These are phyloP conservation scores for Neonectria sp. DNA, from an alignment of 2,329 filamentous ascomycete genomes.

Conservation along the genomic window DNA sequence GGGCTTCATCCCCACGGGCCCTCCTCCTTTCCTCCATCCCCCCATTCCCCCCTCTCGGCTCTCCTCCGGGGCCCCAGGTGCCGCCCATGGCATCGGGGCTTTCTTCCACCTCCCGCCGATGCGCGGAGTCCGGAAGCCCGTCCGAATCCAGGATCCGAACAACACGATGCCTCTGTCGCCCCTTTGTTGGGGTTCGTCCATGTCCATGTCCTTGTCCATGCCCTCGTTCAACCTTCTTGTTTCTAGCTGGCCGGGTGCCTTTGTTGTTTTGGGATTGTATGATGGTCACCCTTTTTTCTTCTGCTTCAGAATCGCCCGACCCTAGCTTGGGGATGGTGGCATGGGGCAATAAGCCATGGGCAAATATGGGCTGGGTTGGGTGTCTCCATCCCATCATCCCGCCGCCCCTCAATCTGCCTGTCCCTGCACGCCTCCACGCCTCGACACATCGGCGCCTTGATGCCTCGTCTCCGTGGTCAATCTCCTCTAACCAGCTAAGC, in stretches of 20 bases:
- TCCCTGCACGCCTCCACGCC: slow-evolving; percentile 3
- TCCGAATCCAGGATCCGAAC: slow-evolving; percentile 24
- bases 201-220: slow-evolving; percentile 17
- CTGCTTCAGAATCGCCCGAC: background rate
- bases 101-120: slow-evolving; percentile 23
- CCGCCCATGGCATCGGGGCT: slow-evolving; percentile 26
- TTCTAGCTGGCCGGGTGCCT: background rate
- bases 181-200: slow-evolving; percentile 13
- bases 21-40: background rate
- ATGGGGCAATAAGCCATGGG: background rate
- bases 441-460: background rate
- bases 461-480: slow-evolving; percentile 18
- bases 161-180: slow-evolving; percentile 11
- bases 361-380: slow-evolving; percentile 15
- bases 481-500: slow-evolving; percentile 19
- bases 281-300: slow-evolving; percentile 9
- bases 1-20: slow-evolving; percentile 1
- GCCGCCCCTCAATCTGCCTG: slow-evolving; percentile 17
- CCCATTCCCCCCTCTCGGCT: slow-evolving; percentile 31
- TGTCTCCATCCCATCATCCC: slow-evolving; percentile 26
- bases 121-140: slow-evolving; percentile 23
- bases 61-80: slow-evolving; percentile 35
- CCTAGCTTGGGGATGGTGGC: slow-evolving; percentile 16
- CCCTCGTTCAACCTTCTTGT: background rate
- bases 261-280: background rate